These are phyloP conservation scores for Croton setiger DNA, from an alignment of 441 rosid genomes.

Conservation along the genomic window DNA sequence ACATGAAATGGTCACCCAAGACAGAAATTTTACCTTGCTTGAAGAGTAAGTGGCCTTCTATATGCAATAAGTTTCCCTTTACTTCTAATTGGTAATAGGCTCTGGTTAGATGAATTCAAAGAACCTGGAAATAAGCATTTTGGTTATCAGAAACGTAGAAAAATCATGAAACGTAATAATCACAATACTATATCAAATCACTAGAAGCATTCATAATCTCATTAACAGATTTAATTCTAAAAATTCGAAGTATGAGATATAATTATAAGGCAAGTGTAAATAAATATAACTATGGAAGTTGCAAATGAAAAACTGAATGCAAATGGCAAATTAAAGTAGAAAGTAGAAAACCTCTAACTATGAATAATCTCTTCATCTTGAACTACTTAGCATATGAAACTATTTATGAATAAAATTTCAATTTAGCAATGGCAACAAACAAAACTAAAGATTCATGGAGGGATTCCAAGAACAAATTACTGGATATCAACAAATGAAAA, in stretches of 20 bases:
- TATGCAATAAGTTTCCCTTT: slow-evolving; percentile 8
- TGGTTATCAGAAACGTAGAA: background rate
- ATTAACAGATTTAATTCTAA: background rate
- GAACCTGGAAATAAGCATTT: slow-evolving; percentile 21
- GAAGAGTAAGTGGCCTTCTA: slow-evolving; percentile 22
- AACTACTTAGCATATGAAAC: too few relatives aligned
- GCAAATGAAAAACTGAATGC: too few relatives aligned
- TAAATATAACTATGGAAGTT: background rate
- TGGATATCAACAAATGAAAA: background rate
- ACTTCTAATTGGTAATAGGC: slow-evolving; percentile 5
- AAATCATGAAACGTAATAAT: background rate
- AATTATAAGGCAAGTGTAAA: background rate
- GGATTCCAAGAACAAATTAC: background rate
- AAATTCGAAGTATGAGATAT: background rate
- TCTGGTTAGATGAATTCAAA: slow-evolving; percentile 24
- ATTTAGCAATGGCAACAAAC: too few relatives aligned
- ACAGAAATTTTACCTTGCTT: slow-evolving; percentile 25
- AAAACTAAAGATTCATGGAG: background rate
- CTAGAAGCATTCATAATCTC: background rate
- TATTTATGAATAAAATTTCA: too few relatives aligned
- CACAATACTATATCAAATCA: background rate
- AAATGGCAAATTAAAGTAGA: too few relatives aligned
- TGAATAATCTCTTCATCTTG: too few relatives aligned
- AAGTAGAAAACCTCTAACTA: too few relatives aligned
- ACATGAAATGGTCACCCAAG: background rate